Percentiles rank a stretch among this genome's conserved stretches.
Evolutionary conservation across 495 filamentous ascomycete species (phyloP).

Genomic region (Tuber brumale): DNA sequence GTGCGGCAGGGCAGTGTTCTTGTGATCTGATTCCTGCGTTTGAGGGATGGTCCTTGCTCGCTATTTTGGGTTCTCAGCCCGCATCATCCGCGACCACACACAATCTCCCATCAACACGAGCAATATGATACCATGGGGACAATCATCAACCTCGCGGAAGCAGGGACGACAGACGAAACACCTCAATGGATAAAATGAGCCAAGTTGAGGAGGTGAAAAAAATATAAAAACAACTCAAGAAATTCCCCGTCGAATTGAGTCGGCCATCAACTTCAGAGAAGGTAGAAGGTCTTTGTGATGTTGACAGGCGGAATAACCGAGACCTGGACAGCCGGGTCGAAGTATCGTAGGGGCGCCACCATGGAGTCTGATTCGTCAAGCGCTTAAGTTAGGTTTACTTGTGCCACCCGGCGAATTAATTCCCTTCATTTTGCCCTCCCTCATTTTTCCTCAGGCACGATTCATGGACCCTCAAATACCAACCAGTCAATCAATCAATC

Average conservation of each 20-base stretch:
- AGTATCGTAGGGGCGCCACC: not conserved
- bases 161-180: not conserved
- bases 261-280: not conserved
- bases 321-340: not conserved
- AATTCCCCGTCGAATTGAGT: not conserved
- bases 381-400: not conserved
- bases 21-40: constrained; percentile 33
- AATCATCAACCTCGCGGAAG: not conserved
- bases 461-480: not conserved
- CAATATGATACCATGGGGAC: not conserved
- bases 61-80: constrained; percentile 3
- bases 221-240: not conserved
- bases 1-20: constrained; percentile 37
- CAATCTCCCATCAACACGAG: not conserved
- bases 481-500: not conserved
- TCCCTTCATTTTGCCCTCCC: not conserved
- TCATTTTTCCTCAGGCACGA: constrained; percentile 1
- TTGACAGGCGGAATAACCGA: not conserved
- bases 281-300: not conserved
- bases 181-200: not conserved
- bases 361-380: not conserved
- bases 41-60: constrained; percentile 7
- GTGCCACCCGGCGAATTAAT: not conserved
- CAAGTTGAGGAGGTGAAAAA: not conserved
- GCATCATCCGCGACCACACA: not conserved